Conservation (phyloP, 495 filamentous ascomycete species). For the Daldinia decipiens region DNA sequence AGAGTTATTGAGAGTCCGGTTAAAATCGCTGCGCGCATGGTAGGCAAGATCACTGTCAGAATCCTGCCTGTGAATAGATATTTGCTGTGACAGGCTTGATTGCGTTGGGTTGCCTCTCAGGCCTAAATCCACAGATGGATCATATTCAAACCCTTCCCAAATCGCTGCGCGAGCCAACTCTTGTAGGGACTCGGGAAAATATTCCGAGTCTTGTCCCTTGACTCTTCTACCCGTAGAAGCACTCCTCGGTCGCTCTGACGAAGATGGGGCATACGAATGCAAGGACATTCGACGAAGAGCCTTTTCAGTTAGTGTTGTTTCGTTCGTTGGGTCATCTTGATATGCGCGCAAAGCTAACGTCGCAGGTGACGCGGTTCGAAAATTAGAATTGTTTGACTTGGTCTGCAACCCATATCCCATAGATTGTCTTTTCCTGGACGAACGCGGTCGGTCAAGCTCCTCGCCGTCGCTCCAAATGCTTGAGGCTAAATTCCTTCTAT, state of each 20-base stretch:
- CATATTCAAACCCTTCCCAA: conserved; percentile 5
- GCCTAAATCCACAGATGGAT: background rate
- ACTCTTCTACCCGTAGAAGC: conserved; percentile 14
- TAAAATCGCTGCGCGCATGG: conserved; percentile 19
- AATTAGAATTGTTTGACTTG: conserved; percentile 32
- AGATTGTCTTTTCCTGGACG: conserved; percentile 39
- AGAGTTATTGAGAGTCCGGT: conserved; percentile 16
- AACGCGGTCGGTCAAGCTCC: conserved; percentile 21
- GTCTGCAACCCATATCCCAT: conserved; percentile 40
- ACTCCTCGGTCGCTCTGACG: conserved; percentile 25
- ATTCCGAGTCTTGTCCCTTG: conserved; percentile 3
- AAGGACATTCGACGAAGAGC: conserved; percentile 39
- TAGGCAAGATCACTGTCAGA: conserved; percentile 17
- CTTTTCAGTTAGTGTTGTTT: conserved; percentile 13
- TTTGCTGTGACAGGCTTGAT: background rate
- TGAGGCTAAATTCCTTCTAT: conserved; percentile 30
- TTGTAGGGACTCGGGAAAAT: conserved; percentile 40
- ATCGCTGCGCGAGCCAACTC: conserved; percentile 29
- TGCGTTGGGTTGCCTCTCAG: conserved; percentile 5
- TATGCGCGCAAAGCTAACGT: conserved; percentile 20
- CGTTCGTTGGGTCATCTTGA: conserved; percentile 13
- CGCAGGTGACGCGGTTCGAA: conserved; percentile 32
- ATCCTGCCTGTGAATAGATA: conserved; percentile 1
- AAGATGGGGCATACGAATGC: conserved; percentile 33
- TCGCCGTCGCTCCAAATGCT: conserved; percentile 10